Evolutionary conservation across 768 basidiomycete species (phyloP), one percentile per base, ranked within the genome.

Genomic region (Boletus vermiculosoides): DNA sequence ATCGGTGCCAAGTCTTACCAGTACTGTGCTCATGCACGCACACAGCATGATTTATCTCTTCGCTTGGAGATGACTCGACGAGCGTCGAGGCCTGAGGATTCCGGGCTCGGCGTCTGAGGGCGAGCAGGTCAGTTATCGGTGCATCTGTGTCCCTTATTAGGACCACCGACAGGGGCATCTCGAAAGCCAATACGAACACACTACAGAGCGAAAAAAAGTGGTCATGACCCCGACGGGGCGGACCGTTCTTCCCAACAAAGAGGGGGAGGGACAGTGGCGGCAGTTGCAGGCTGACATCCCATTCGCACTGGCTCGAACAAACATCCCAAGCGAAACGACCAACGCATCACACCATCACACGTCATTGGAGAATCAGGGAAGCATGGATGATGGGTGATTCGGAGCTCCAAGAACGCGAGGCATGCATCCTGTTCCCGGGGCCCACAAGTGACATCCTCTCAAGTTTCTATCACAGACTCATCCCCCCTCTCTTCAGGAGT

Each of bases 331-430:
- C 23, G 36, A 37, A 20, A 20, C 25, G 11, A 50, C 8, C 33
- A 10, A 16, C 20, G 28, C 1, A 9, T 30, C 30, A 30, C 30
- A 5, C 37, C 18, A 50, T 7, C 7, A 6, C 3, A 50, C 36
- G 25, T 28, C 50, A 39, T 40, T 13, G n/a, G 25, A 50, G 37
- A 13, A 25, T 16, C 22, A 8, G 23, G 23, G 34, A 6, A 1
- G 0, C 46, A 20, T 39, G 28, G 25, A 25, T 25, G 25, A 25
- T 25, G 28, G 28, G 6, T 28, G 28, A 6, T 28, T 28, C 28
- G 22, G 31, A 37, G 31, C 52, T 41, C 37, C 25, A 39, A 55
- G 53, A 55, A 11, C 52, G 31, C 52, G 52, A 55, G 55, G 55
- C 55, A 18, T 28, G 37, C 23, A 28, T 28, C 49, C 25, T 39